Percentiles rank a stretch among this genome's conserved stretches.
These are phyloP conservation scores for Rickenella mellea DNA, from an alignment of 768 basidiomycete species.

Conservation along the genomic window DNA sequence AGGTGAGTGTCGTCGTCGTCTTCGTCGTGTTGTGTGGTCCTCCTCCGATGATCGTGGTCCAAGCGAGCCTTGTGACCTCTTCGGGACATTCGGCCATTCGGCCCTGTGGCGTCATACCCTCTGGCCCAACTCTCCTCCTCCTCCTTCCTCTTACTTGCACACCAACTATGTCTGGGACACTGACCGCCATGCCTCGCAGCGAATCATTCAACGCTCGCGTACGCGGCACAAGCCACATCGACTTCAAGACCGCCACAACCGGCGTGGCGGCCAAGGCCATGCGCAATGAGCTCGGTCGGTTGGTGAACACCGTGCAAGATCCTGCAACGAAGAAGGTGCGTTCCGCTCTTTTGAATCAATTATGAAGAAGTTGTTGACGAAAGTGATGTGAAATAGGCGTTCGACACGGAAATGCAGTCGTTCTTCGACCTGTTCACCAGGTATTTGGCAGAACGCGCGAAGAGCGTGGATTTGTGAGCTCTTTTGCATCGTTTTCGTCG, in stretches of 20 bases:
- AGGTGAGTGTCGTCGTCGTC: no score
- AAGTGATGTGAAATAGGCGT: conserved; percentile 46
- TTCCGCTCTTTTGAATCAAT: neutral
- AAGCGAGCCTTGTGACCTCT: no score
- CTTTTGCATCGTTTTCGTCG: conserved; percentile 1
- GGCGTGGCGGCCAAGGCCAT: conserved; percentile 92
- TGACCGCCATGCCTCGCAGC: conserved; percentile 44
- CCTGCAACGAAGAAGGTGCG: conserved; percentile 71
- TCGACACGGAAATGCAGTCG: conserved; percentile 92
- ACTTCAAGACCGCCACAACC: conserved; percentile 97
- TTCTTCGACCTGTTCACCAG: conserved; percentile 96
- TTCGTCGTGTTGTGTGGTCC: no score
- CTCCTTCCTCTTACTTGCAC: conserved; percentile 10
- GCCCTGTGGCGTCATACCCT: no score
- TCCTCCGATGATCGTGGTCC: no score
- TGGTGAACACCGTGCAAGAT: conserved; percentile 82
- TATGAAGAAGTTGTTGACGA: neutral
- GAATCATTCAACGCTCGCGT: conserved; percentile 66
- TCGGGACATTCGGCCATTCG: no score
- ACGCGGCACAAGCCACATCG: conserved; percentile 74
- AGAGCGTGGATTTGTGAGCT: conserved; percentile 76
- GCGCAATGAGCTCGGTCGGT: conserved; percentile 94
- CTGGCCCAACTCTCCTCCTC: conserved; percentile 5
- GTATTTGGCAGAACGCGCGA: conserved; percentile 83
- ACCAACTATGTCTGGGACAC: conserved; percentile 36